A percentile compares a stretch with the other conserved stretches of the same genome.
These are phyloP conservation scores for Calendula officinalis DNA, from an alignment of 129 eudicot species.

Conservation along the genomic window DNA sequence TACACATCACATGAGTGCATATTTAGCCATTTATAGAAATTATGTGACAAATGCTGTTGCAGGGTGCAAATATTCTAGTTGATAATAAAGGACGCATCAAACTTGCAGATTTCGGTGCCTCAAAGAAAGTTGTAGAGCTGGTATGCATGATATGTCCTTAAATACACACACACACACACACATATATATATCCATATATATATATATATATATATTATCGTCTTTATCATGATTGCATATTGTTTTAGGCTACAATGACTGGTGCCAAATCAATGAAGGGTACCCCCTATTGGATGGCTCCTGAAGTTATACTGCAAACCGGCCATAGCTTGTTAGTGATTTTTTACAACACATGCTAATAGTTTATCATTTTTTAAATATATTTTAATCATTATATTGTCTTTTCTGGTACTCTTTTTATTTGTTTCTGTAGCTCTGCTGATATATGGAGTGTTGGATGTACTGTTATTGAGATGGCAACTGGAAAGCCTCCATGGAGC, in stretches of 20 bases:
- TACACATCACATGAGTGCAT: neutral
- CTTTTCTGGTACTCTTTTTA: neutral
- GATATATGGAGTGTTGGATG: conserved; percentile 99
- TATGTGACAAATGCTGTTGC: conserved; percentile 28
- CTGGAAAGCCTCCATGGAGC: conserved; percentile 99
- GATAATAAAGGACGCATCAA: conserved; percentile 91
- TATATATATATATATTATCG: too few relatives aligned
- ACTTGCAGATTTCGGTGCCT: conserved; percentile 99
- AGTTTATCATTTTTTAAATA: neutral
- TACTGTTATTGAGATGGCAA: conserved; percentile 97
- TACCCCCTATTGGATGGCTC: conserved; percentile 99
- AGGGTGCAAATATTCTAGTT: conserved; percentile 99
- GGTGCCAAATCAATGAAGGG: conserved; percentile 99
- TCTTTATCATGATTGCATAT: conserved; percentile 7
- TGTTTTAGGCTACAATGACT: conserved; percentile 89
- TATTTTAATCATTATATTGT: too few relatives aligned
- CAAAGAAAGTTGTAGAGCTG: conserved; percentile 98
- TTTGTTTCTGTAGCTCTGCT: conserved; percentile 63
- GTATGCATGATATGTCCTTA: conserved; percentile 36
- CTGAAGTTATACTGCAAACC: conserved; percentile 98
- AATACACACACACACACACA: neutral
- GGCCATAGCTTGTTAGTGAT: conserved; percentile 93
- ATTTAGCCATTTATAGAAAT: conserved; percentile 14
- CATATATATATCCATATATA: too few relatives aligned
- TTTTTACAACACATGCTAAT: conserved; percentile 12